Conservation (phyloP, 73 alveolate genomes). For the Tetrahymena malaccensis region DNA sequence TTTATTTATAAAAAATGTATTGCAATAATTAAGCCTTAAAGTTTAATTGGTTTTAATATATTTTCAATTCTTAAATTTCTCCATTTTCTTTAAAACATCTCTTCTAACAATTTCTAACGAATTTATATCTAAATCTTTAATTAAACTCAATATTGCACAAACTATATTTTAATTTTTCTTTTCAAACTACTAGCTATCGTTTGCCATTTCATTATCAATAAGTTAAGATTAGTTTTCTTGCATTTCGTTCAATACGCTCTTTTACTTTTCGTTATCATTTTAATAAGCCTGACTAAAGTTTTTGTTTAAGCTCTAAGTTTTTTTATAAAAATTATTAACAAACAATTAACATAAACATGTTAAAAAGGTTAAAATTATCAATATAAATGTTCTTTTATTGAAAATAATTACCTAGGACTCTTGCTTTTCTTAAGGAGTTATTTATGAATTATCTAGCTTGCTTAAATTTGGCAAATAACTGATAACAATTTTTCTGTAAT, state of each 20-base stretch:
- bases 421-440: conserved; percentile 58
- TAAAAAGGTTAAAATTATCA: no score
- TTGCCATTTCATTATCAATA: neutral
- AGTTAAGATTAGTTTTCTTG: neutral
- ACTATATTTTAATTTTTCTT: neutral
- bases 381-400: neutral
- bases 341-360: neutral
- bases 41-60: no score
- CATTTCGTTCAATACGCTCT: neutral
- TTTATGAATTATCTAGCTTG: conserved; percentile 71
- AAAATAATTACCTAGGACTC: neutral
- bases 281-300: neutral
- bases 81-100: neutral
- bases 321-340: neutral
- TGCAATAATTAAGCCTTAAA: no score
- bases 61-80: neutral
- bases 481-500: conserved; percentile 71
- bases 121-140: neutral
- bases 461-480: conserved; percentile 63
- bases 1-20: no score
- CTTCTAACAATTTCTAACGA: neutral
- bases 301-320: neutral
- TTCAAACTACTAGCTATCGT: neutral
- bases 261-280: neutral
- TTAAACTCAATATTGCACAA: neutral